Base-by-base conservation (phyloP, 352 stramenopile species). In the Phytophthora melonis region DNA sequence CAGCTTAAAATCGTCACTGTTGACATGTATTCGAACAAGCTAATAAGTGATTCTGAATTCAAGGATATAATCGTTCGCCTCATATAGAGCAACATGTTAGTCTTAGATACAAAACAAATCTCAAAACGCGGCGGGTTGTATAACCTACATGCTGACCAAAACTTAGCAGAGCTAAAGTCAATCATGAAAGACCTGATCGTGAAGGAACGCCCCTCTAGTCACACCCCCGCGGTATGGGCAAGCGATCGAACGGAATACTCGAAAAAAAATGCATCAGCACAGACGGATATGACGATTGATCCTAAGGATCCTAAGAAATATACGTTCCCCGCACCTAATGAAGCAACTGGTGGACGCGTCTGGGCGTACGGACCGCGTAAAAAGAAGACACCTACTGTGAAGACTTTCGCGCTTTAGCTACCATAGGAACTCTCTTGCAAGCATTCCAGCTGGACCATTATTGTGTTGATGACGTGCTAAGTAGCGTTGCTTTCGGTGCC, bases 161-260 rank as follows among this genome's bases (percentile, higher is more conserved):
- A 57, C 23, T n/a, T 61, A 47, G 47, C 58, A 47, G 58, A 65
- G 50, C 58, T 65, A 3, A 65, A 65, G 57, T 57, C 58, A 13
- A 65, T 65, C 16, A 65, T 65, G 58, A 65, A 65, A 13, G 25
- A 65, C n/a, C 13, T 65, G 0, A 65, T 65, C 18, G 41, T 57
- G 10, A 36, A 23, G 18, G 58, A 65, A 14, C 23, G 25, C 21
- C 58, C 58, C 36, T 57, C 50, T 34, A 56, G 6, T 36, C 19
- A 56, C 7, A 56, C 21, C 11, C 21, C 21, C 16, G 50, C 50
- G 34, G 19, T 57, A 57, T 34, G 50, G 50, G 47, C 5, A 13
- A 27, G 8, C n/a, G 19, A 54, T 10, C 34, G 34, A 41, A 54
- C 18, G 3, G 8, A 54, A 54, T 36, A 34, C n/a, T 34, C 30